Evolutionary conservation across 2,329 filamentous ascomycete species (phyloP), one percentile per base, ranked within the genome.

Genomic region (Aspergillus sojae): DNA sequence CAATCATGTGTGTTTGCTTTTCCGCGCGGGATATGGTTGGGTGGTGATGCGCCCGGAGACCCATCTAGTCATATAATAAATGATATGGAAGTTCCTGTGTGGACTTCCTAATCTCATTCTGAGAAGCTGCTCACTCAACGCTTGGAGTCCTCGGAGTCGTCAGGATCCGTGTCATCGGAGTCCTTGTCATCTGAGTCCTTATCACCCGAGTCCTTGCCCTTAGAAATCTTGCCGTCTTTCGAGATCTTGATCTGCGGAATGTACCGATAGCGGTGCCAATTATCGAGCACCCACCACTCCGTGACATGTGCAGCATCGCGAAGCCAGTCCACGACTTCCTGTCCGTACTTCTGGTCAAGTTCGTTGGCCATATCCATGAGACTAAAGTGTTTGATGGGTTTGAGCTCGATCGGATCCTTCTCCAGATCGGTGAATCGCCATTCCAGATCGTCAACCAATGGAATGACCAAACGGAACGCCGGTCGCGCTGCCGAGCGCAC

Each of bases 371-470:
- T 45, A 36, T 73, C 72, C 11, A 60, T 36, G 32, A 73, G 55
- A 39, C 62, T 69, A 56, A 74, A 75, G 23, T 69, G 65, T 34
- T 67, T 65, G 10, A 71, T 65, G 4, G 73, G 69, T 10, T 64
- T 54, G 10, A 65, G 36, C 48, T 75, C 73, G 34, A 70, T 64
- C 6, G 73, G 73, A 39, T 75, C 73, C 26, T 64, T 60, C 21
- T 67, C 64, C 0, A 75, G 48, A 53, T 76, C 69, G 21, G 73
- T 70, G 66, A 74, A 76, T 10, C 74, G 73, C 74, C 74, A 76
- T 48, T 75, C 73, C 5, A 75, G 67, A 21, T 75, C 73, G 52
- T 70, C 69, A 12, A 75, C 68, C 2, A 76, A 65, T 2, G 74
- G 74, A 23, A 76, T 71, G 12, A 76, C 73, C 3, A 76, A 64